Base-by-base conservation (phyloP, 495 filamentous ascomycete genomes). In the Geopyxis carbonaria region DNA sequence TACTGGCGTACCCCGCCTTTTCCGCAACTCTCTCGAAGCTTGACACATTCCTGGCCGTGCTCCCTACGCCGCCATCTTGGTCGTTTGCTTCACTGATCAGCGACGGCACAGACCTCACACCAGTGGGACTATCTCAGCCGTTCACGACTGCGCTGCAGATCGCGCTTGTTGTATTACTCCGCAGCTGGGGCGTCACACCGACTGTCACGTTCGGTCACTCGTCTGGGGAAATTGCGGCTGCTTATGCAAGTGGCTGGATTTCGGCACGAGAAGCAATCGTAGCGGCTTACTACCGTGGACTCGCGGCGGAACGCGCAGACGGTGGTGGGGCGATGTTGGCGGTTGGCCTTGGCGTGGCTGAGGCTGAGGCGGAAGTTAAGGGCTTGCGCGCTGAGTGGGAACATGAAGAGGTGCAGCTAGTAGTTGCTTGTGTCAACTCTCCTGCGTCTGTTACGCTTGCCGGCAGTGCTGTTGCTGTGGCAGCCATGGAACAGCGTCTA, bases 221-320 rank as follows among this genome's bases (percentile, higher is more conserved):
- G 1, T 73, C 67, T 54, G 75, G 75, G 6, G 75, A 79, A 50
- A 78, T 78, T 45, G 66, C 60, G 23, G 69, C 69, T 1, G 69
- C 68, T 1, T 72, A 69, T 40, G 60, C 65, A 3, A 59, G 60
- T 4, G 66, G 67, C 3, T 56, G 63, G 10, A 38, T 73, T 8
- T 60, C 53, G 2, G 18, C n/a, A 33, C 6, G 18, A 16, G n/a
- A 10, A 21, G 70, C 70, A 1, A 62, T 73, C 5, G 33, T 44
- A 0, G 47, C 68, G 31, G 67, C 73, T 0, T 75, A 70, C 37
- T 64, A 62, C 23, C 60, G 73, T n/a, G 72, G 71, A 14, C 41
- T 52, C 14, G 42, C 6, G n/a, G 31, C 31, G 6, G 18, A 10
- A 5, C 5, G 7, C 31, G 31, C 5, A 7, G 7, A 5, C 5